A percentile compares a stretch with the other conserved stretches of the same genome.
Evolutionary conservation across 192 early-diverging fungal genomes (phyloP).

Genomic region (Backusella macrospora): DNA sequence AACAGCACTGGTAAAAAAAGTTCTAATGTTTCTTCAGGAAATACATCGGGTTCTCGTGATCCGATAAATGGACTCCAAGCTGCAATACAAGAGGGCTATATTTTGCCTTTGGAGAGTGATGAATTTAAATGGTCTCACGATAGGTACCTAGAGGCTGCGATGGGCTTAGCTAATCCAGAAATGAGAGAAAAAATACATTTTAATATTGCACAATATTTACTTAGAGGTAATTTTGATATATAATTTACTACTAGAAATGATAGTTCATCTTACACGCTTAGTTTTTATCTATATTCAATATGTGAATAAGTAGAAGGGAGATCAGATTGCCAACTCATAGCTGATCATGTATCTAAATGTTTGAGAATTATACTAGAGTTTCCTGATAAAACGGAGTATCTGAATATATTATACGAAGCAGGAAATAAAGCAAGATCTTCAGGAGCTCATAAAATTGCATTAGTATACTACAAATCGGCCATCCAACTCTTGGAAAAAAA

Average conservation of each 20-base stretch:
- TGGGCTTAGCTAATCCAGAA: slow-evolving; percentile 30
- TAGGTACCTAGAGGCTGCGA: slow-evolving; percentile 37
- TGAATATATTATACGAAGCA: slow-evolving; percentile 19
- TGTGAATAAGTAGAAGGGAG: slow-evolving; percentile 13
- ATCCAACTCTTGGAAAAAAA: slow-evolving; percentile 18
- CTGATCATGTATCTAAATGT: slow-evolving; percentile 36
- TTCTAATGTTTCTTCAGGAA: neutral
- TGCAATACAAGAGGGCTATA: slow-evolving; percentile 38
- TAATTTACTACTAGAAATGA: neutral
- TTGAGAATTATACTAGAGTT: slow-evolving; percentile 3
- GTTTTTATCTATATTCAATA: neutral
- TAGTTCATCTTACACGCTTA: neutral
- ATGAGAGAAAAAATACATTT: slow-evolving; percentile 33
- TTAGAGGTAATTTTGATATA: slow-evolving; percentile 19
- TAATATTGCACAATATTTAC: slow-evolving; percentile 28
- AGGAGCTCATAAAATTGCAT: slow-evolving; percentile 35
- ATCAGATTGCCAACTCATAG: slow-evolving; percentile 18
- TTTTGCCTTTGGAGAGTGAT: slow-evolving; percentile 37
- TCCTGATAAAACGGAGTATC: slow-evolving; percentile 19
- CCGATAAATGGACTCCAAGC: slow-evolving; percentile 40
- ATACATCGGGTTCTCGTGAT: slow-evolving; percentile 1
- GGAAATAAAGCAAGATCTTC: slow-evolving; percentile 28
- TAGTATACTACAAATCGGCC: slow-evolving; percentile 26
- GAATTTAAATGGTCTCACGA: slow-evolving; percentile 42
- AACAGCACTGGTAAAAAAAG: neutral